Evolutionary conservation across 495 filamentous ascomycete genomes (phyloP).

Genomic region (Penicillium simplicissimum): DNA sequence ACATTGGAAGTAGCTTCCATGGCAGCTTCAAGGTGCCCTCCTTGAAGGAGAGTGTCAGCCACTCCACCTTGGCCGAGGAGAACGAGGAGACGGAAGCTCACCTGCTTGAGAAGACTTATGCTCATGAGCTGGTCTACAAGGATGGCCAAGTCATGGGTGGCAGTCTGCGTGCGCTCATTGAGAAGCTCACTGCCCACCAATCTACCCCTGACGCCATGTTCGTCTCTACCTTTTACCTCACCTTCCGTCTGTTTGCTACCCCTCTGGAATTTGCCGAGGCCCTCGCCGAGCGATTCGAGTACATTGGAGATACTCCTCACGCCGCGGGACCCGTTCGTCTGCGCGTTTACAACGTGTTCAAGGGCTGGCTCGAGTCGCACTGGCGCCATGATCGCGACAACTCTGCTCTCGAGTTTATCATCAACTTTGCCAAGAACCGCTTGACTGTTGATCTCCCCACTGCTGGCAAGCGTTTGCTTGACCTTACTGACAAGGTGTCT

Average conservation of each 20-base stretch:
- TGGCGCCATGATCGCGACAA: conserved; percentile 83
- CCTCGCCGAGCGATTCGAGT: conserved; percentile 87
- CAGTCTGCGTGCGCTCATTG: conserved; percentile 85
- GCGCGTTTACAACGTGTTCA: conserved; percentile 94
- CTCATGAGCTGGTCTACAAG: conserved; percentile 90
- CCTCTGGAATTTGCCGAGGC: conserved; percentile 76
- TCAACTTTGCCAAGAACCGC: conserved; percentile 72
- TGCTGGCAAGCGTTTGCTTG: conserved; percentile 75
- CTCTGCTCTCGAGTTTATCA: conserved; percentile 71
- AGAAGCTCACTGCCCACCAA: conserved; percentile 90
- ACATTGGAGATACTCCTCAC: conserved; percentile 73
- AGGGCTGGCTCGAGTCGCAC: conserved; percentile 95
- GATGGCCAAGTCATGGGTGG: conserved; percentile 94
- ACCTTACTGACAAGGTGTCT: conserved; percentile 81
- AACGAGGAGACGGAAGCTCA: conserved; percentile 77
- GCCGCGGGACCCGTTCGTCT: conserved; percentile 79
- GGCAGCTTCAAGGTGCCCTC: conserved; percentile 43
- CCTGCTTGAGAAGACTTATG: conserved; percentile 79
- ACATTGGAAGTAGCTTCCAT: conserved; percentile 47
- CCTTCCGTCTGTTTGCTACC: conserved; percentile 91
- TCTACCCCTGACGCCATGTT: conserved; percentile 92
- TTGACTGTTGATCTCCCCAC: conserved; percentile 67
- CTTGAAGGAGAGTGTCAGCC: conserved; percentile 57
- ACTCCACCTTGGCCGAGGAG: conserved; percentile 68
- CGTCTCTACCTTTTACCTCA: conserved; percentile 93